Conservation (phyloP, 306 rosid species). For the Arachis stenosperma region DNA sequence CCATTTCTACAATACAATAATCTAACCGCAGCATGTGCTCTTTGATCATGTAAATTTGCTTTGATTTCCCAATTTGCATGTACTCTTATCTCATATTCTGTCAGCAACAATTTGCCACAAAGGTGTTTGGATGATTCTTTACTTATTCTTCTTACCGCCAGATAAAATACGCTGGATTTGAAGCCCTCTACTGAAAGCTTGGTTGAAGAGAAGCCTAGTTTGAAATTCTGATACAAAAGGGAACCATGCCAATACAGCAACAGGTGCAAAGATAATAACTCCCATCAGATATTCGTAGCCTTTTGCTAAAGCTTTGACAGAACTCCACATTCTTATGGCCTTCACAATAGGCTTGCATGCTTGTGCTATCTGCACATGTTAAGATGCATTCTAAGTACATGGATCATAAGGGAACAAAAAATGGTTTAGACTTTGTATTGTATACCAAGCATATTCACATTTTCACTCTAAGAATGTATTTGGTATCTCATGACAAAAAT, state of each 20-base stretch:
- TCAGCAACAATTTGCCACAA: neutral
- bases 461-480: too few species aligned
- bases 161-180: constrained; percentile 92
- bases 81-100: constrained; percentile 1
- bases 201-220: constrained; percentile 90
- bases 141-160: constrained; percentile 93
- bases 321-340: constrained; percentile 87
- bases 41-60: neutral
- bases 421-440: too few species aligned
- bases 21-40: neutral
- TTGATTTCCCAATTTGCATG: neutral
- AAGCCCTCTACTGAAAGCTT: constrained; percentile 98
- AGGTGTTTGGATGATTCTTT: constrained; percentile 10
- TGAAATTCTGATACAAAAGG: constrained; percentile 97
- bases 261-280: constrained; percentile 72
- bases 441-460: too few species aligned
- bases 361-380: constrained; percentile 70
- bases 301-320: constrained; percentile 84
- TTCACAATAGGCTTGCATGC: constrained; percentile 75
- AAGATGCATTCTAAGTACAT: neutral
- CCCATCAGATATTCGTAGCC: constrained; percentile 94
- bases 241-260: constrained; percentile 90
- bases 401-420: too few species aligned
- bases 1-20: constrained; percentile 12
- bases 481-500: too few species aligned